These are phyloP conservation scores for Phaseolus coccineus DNA, from an alignment of 331 rosid species.

Conservation along the genomic window DNA sequence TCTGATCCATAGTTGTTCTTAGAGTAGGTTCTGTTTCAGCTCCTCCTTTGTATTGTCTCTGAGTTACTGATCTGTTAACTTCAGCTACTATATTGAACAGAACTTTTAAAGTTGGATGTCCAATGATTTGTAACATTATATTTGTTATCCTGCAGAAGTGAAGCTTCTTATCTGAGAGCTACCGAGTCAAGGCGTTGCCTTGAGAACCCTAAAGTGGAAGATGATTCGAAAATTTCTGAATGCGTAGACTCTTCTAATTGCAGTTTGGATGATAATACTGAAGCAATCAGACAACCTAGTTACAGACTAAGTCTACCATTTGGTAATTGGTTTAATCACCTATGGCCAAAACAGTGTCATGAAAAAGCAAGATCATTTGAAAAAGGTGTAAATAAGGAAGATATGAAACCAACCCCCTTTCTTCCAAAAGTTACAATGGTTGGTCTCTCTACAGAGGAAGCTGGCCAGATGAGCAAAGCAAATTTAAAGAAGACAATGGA, in stretches of 20 bases:
- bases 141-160: slow-evolving; percentile 71
- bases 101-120: neutral
- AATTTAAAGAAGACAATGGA: slow-evolving; percentile 89
- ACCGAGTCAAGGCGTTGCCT: slow-evolving; percentile 53
- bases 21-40: too few species aligned
- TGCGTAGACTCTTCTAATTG: slow-evolving; percentile 46
- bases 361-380: slow-evolving; percentile 47
- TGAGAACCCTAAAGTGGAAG: slow-evolving; percentile 47
- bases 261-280: slow-evolving; percentile 46
- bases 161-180: slow-evolving; percentile 74
- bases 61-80: too few species aligned
- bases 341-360: slow-evolving; percentile 48
- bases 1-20: too few species aligned
- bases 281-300: slow-evolving; percentile 41
- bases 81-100: neutral
- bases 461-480: slow-evolving; percentile 75
- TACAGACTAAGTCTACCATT: slow-evolving; percentile 59
- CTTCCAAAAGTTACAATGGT: slow-evolving; percentile 97
- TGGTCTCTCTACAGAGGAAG: slow-evolving; percentile 84
- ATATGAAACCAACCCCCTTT: slow-evolving; percentile 55
- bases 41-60: too few species aligned
- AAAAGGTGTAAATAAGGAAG: slow-evolving; percentile 52
- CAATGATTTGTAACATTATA: slow-evolving; percentile 30
- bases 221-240: slow-evolving; percentile 47
- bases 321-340: slow-evolving; percentile 61